A percentile compares a stretch with the other conserved stretches of the same genome.
Evolutionary conservation across 495 filamentous ascomycete species (phyloP).

Genomic region (Glonium stellatum): DNA sequence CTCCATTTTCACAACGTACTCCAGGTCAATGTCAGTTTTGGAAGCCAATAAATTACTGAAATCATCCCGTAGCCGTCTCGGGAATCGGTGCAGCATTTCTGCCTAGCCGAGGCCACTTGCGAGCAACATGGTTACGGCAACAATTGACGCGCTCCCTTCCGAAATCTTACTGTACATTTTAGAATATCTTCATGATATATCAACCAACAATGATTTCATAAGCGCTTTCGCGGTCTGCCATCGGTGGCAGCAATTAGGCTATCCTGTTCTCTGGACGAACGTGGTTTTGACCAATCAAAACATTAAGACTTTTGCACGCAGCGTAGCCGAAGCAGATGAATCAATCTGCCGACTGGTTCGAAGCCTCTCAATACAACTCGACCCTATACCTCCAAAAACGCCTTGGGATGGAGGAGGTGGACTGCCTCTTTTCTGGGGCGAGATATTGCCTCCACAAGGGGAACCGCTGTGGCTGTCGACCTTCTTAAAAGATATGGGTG

Average conservation of each 20-base stretch:
- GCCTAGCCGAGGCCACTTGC: neutral
- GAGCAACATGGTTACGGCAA: neutral
- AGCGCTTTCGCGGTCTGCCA: neutral
- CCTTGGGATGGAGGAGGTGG: neutral
- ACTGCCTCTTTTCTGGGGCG: neutral
- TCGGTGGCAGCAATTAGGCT: neutral
- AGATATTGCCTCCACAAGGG: neutral
- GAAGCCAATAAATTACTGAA: too few relatives aligned
- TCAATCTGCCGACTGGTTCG: neutral
- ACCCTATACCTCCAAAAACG: neutral
- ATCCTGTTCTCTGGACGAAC: neutral
- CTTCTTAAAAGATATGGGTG: neutral
- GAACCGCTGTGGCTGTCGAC: neutral
- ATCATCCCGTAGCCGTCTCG: too few relatives aligned
- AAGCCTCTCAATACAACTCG: neutral
- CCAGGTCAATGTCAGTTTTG: too few relatives aligned
- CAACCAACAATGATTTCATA: neutral
- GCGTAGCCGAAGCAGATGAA: neutral
- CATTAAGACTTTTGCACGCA: neutral
- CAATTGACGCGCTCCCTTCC: neutral
- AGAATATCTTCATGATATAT: neutral
- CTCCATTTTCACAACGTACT: too few relatives aligned
- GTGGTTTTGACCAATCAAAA: neutral
- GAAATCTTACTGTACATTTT: neutral
- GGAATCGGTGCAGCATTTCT: too few relatives aligned